These are phyloP conservation scores for Leptographium galeiforme DNA, from an alignment of 2,329 filamentous ascomycete genomes.

Conservation along the genomic window DNA sequence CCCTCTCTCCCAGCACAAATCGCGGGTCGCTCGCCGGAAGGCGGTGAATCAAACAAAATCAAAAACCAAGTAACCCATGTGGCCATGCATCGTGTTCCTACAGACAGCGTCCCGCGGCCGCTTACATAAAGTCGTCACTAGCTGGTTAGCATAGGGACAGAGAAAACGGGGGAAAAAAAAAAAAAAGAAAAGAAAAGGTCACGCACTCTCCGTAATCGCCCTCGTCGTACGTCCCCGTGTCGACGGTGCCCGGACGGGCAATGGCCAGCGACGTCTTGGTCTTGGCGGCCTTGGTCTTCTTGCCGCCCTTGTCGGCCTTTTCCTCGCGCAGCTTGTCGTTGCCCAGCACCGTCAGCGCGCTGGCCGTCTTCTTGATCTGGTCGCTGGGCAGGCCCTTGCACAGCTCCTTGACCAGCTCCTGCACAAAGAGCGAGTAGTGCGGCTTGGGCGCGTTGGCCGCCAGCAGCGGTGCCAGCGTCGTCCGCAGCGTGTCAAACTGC, in stretches of 20 bases:
- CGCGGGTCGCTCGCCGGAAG: slow-evolving; percentile 2
- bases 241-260: slow-evolving; percentile 44
- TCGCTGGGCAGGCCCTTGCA: slow-evolving; percentile 78
- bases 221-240: slow-evolving; percentile 63
- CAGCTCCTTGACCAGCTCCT: slow-evolving; percentile 81
- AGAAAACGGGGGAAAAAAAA: neutral
- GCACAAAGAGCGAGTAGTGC: slow-evolving; percentile 79
- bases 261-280: slow-evolving; percentile 77
- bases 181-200: neutral
- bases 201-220: slow-evolving; percentile 66
- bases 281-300: slow-evolving; percentile 96
- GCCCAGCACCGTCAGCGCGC: slow-evolving; percentile 70
- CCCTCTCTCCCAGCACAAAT: neutral
- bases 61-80: neutral
- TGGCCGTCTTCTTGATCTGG: slow-evolving; percentile 93
- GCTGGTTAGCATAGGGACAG: neutral
- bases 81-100: neutral
- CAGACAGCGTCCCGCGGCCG: neutral
- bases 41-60: neutral
- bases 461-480: slow-evolving; percentile 68
- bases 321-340: slow-evolving; percentile 99
- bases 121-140: slow-evolving; percentile 65
- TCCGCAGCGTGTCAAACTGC: slow-evolving; percentile 70
- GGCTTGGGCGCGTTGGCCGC: slow-evolving; percentile 67
- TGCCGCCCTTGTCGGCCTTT: slow-evolving; percentile 87